phyloP scores from a whole-genome alignment of 345 rosid genomes.

The Moricandia moricandioides region DNA sequence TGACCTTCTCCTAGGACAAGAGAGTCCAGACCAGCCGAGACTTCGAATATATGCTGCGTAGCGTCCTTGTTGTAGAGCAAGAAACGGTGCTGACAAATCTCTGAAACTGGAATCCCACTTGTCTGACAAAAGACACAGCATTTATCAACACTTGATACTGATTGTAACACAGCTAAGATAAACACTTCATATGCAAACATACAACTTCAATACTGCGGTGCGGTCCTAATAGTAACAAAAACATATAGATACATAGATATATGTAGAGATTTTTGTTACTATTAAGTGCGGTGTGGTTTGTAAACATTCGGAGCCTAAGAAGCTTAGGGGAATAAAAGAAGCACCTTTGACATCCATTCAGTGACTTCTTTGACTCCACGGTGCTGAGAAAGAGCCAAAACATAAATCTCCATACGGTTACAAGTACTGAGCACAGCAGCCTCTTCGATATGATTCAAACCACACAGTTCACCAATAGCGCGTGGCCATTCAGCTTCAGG shows the following conservation, averaged over 20 bases:
- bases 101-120: conserved; percentile 70
- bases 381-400: conserved; percentile 69
- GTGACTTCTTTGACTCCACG: conserved; percentile 84
- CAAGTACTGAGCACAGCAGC: conserved; percentile 86
- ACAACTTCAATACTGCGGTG: too few species aligned
- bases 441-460: conserved; percentile 85
- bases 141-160: neutral
- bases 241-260: too few species aligned
- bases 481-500: conserved; percentile 87
- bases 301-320: too few species aligned
- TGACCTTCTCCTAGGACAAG: conserved; percentile 84
- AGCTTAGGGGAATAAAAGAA: too few species aligned
- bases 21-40: conserved; percentile 89
- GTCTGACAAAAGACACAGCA: conserved; percentile 49
- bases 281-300: too few species aligned
- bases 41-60: conserved; percentile 82
- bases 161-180: neutral
- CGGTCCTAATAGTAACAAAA: too few species aligned
- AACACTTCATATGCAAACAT: neutral
- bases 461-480: conserved; percentile 76
- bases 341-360: conserved; percentile 92
- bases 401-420: conserved; percentile 78
- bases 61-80: conserved; percentile 84
- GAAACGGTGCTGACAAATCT: conserved; percentile 74
- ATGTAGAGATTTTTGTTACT: too few species aligned